Evolutionary conservation across 1,284 basidiomycete genomes (phyloP).

Genomic region (Phaffia rhodozyma): DNA sequence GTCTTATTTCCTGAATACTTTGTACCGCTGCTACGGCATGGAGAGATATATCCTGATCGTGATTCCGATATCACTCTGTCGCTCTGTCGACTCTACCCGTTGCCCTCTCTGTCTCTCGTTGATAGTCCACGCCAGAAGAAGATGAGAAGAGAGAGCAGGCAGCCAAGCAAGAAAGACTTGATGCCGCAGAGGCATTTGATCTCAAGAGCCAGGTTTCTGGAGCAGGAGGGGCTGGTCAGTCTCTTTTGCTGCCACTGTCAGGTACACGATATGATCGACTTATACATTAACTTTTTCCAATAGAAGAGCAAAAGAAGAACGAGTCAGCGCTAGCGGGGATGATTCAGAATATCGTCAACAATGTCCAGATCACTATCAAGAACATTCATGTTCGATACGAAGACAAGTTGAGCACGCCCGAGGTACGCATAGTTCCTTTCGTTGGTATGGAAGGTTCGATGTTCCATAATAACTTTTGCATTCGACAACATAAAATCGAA

Average conservation of each 20-base stretch:
- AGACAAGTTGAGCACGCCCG: constrained; percentile 84
- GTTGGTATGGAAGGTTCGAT: neutral
- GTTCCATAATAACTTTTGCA: neutral
- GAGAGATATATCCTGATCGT: no score
- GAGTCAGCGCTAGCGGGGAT: constrained; percentile 75
- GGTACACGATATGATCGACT: neutral
- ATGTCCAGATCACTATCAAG: constrained; percentile 88
- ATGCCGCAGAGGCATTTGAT: constrained; percentile 78
- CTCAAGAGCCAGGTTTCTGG: constrained; percentile 44
- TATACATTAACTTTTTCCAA: constrained; percentile 8
- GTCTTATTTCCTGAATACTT: neutral
- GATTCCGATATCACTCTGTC: neutral
- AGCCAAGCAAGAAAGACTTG: constrained; percentile 76
- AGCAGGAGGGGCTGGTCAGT: constrained; percentile 24
- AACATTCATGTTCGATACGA: constrained; percentile 96
- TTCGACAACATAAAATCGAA: neutral
- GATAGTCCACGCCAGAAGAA: neutral
- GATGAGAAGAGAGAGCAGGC: constrained; percentile 35
- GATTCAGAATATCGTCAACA: constrained; percentile 86
- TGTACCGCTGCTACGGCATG: no score
- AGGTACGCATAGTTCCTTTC: constrained; percentile 42
- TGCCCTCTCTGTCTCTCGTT: neutral
- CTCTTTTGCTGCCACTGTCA: constrained; percentile 20
- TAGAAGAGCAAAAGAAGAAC: constrained; percentile 58
- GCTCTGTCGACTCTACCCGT: neutral